These are phyloP conservation scores for Trametes versicolor DNA, from an alignment of 1,284 basidiomycete species.

Conservation along the genomic window DNA sequence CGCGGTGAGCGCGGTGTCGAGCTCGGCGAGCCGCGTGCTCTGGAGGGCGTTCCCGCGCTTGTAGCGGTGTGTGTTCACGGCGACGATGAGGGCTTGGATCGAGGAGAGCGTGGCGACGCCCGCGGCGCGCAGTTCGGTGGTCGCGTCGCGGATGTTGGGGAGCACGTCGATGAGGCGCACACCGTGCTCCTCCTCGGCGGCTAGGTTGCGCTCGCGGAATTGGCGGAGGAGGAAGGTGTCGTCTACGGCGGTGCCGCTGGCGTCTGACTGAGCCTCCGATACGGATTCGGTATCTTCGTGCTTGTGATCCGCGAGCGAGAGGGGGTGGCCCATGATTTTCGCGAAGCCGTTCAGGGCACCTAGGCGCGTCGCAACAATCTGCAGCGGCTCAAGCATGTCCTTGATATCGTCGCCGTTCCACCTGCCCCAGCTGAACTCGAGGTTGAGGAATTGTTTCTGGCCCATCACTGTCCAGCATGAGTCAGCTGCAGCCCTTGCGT, in stretches of 20 bases:
- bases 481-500: background rate
- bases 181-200: conserved; percentile 48
- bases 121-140: conserved; percentile 53
- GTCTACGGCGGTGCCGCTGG: conserved; percentile 24
- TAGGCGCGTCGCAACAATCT: conserved; percentile 52
- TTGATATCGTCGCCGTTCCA: conserved; percentile 64
- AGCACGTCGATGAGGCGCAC: conserved; percentile 58
- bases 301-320: conserved; percentile 17
- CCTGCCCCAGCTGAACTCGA: conserved; percentile 63
- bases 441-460: conserved; percentile 57
- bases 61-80: conserved; percentile 62
- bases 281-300: conserved; percentile 19
- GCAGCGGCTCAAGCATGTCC: conserved; percentile 54
- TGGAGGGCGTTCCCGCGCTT: conserved; percentile 39
- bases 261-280: conserved; percentile 23
- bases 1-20: conserved; percentile 50
- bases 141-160: conserved; percentile 56
- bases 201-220: conserved; percentile 44
- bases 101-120: conserved; percentile 48
- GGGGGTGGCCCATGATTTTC: conserved; percentile 37
- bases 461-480: conserved; percentile 42
- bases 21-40: conserved; percentile 39
- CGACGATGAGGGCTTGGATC: conserved; percentile 49
- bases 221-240: conserved; percentile 56
- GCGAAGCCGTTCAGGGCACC: conserved; percentile 51